Conservation (phyloP, 2,329 filamentous ascomycete genomes). For the Colletotrichum phormii region DNA sequence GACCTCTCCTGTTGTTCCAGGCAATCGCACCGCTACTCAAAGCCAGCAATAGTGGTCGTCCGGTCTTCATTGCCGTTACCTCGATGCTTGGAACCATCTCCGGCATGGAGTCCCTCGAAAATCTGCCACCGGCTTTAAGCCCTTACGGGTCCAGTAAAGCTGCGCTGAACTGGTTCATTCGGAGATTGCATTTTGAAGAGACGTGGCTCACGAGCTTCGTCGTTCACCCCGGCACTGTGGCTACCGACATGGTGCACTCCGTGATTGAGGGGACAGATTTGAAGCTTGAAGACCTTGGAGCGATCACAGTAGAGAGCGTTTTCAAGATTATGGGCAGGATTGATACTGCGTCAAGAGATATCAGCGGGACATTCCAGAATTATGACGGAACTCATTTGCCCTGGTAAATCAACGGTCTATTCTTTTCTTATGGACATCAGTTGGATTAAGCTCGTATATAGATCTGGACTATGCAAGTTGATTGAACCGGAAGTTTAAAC, state of each 20-base stretch:
- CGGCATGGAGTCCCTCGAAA: background rate
- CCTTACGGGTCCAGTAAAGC: slow-evolving; percentile 37
- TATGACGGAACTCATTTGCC: slow-evolving; percentile 1
- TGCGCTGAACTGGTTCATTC: slow-evolving; percentile 36
- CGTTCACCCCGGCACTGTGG: slow-evolving; percentile 13
- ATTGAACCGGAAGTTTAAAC: background rate
- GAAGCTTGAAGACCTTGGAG: slow-evolving; percentile 7
- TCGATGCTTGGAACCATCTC: slow-evolving; percentile 40
- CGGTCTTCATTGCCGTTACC: slow-evolving; percentile 43
- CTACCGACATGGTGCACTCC: background rate
- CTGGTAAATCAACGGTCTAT: background rate
- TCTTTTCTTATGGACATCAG: no score
- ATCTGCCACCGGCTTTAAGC: slow-evolving; percentile 17
- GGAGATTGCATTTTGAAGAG: slow-evolving; percentile 40
- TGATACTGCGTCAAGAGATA: background rate
- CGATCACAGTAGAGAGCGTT: slow-evolving; percentile 31
- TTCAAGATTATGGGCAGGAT: background rate
- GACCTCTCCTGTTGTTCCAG: slow-evolving; percentile 31
- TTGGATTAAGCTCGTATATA: no score
- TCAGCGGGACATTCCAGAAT: background rate
- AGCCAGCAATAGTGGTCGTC: slow-evolving; percentile 3
- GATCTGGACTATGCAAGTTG: background rate
- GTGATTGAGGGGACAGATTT: background rate
- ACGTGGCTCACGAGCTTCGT: slow-evolving; percentile 38
- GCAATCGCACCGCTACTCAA: slow-evolving; percentile 43